phyloP scores from a whole-genome alignment of 805 yeast species.

The Hagleromyces aurorensis region DNA sequence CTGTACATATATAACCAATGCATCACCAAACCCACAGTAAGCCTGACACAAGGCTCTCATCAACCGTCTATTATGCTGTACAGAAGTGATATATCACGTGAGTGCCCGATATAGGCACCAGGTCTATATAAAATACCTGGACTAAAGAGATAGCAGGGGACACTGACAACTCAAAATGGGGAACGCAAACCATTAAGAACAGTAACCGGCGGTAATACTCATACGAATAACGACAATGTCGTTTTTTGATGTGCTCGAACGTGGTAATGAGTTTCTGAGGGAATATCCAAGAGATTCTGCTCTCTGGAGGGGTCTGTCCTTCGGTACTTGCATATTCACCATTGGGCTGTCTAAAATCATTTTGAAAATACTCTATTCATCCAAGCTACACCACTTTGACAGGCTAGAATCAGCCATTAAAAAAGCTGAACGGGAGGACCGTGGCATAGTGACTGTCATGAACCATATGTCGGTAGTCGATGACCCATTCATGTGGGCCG shows the following conservation, averaged over 20 bases:
- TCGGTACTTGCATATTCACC: slow-evolving; percentile 58
- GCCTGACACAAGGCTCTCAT: too few species aligned
- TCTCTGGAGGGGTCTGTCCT: slow-evolving; percentile 63
- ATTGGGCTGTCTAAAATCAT: slow-evolving; percentile 58
- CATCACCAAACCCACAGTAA: too few species aligned
- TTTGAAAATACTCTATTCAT: slow-evolving; percentile 54
- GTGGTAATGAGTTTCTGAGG: slow-evolving; percentile 65
- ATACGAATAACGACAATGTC: too few species aligned
- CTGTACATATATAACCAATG: too few species aligned
- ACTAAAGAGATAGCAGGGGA: too few species aligned
- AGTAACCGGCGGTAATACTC: too few species aligned
- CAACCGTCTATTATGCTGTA: too few species aligned
- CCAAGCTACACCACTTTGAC: slow-evolving; percentile 53
- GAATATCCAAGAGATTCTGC: slow-evolving; percentile 52
- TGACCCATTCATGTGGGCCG: slow-evolving; percentile 87
- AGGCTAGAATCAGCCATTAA: slow-evolving; percentile 55
- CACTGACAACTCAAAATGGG: too few species aligned
- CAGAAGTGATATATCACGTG: too few species aligned
- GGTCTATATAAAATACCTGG: too few species aligned
- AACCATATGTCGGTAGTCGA: slow-evolving; percentile 89
- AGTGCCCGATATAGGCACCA: too few species aligned
- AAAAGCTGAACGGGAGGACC: slow-evolving; percentile 55
- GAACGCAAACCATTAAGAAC: too few species aligned
- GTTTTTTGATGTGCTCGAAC: slow-evolving; percentile 52
- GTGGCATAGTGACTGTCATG: slow-evolving; percentile 80